Evolutionary conservation across 2,329 filamentous ascomycete genomes (phyloP), one percentile per base, ranked within the genome.

Genomic region (Sporothrix euskadiensis): DNA sequence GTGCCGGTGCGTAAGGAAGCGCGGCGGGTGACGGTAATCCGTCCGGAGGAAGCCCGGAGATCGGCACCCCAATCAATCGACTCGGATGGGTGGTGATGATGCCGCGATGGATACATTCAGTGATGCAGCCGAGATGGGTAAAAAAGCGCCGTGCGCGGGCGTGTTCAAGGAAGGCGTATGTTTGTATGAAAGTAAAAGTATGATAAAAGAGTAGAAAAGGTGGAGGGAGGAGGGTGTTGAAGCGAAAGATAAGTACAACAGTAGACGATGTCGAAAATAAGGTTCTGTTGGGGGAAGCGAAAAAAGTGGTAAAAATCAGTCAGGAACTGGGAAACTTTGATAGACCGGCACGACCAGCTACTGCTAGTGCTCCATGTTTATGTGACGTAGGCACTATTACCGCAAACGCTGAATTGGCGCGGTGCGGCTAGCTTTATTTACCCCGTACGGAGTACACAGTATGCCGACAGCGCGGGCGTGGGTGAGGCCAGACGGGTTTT

Each of bases 61-160:
- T 71, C 70, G 71, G 75, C 76, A 68, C 76, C 78, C 78, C 78
- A 77, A 76, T 79, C 78, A 73, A 78, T 77, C 72, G 78, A 77
- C 74, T 72, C 76, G 75, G 75, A 72, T 70, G 74, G 72, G 72
- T 49, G 73, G 65, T 35, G 68, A 68, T 35, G 68, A 54, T 59
- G 66, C 61, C 63, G 65, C 76, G 72, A 69, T 61, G 59, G 73
- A 78, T 73, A 76, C 78, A 79, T 78, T 71, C 77, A 78, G 74
- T 71, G 30, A 26, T 16, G 61, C 22, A 59, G 32, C n/a, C 54
- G 39, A 47, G 26, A 26, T 5, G 26, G 39, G 3, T 7, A 47
- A 47, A 44, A 26, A 14, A 26, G 22, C 16, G 39, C 16, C 32
- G 57, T 3, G 32, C 57, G 61, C 56, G 56, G 12, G 12, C 14